Base-by-base conservation (phyloP, 345 rosid genomes). In the Citrus australasica region DNA sequence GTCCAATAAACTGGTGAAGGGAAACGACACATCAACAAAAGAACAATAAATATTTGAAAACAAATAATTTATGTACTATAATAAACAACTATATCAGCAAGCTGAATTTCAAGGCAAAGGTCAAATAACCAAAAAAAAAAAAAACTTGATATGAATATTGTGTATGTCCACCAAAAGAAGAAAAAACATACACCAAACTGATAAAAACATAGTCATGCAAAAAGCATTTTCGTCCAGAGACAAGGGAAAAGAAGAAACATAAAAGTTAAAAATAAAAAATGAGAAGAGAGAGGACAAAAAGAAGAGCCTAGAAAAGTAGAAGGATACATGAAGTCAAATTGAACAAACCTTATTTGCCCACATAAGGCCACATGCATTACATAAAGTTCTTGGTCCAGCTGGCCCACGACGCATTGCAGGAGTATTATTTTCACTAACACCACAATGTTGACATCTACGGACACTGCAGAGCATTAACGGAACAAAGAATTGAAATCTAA, bases 341-440 rank as follows among this genome's bases (percentile, higher is more conserved):
- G 76, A 62, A 79, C 72, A 40, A 37, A 92, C 96, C 93, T 90
- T 92, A 83, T 92, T 92, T 27, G 96, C 93, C 96, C 96, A 92
- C 96, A 92, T 92, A n/a, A 92, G 89, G 65, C 96, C 96, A 74
- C 96, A 92, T 7, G 96, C 96, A 73, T 92, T 92, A 80, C 93
- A 92, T 69, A 92, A 82, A 67, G 93, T 92, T 80, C 96, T 90
- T 38, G 96, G 93, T 79, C 96, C 96, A 82, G 89, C 91, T 65
- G 96, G 96, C 46, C 96, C 96, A 75, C 96, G 93, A 68, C 93
- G 96, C 96, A 92, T 92, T 64, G 92, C 92, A 33, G 96, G 93
- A 69, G 93, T 92, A 74, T 83, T 87, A 78, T 82, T 88, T 87
- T 88, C 96, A 76, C 86, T 82, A 70, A 92, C 87, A 40, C 96